Evolutionary conservation across 345 rosid species (phyloP), one percentile per base, ranked within the genome.

Genomic region (Gossypium anomalum): DNA sequence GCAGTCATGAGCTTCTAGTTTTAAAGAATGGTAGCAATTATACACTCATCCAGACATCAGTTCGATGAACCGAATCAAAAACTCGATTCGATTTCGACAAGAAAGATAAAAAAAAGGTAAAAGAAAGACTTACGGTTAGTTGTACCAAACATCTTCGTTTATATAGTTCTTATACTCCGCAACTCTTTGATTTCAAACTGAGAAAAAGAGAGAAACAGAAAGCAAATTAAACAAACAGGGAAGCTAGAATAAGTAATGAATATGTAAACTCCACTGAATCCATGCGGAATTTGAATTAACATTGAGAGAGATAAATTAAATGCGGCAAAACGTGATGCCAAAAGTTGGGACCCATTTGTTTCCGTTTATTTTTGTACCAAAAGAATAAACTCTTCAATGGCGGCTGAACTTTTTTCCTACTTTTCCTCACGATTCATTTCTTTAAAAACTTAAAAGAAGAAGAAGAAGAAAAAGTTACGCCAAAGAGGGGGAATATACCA

Each of bases 61-160:
- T 23, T 58, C 20, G 10, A 43, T 5, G 1, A 34, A 44, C 9
- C 19, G 11, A 72, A 41, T 44, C 10, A 27, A 71, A 57, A 19
- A 56, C 44, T 53, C 22, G 11, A 59, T 59, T 25, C 11, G n/a
- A 47, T 74, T 62, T 64, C 61, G 13, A 27, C 62, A 62, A 73
- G 34, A 69, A 29, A 27, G 11, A 57, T 57, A 57, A 70, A 7
- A 11, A 58, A 3, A 11, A 59, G 27, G 51, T 9, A 61, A 63
- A 43, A 19, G 29, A 45, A 75, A 19, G 55, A 80, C 97, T 85
- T 81, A 90, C 94, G 82, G 58, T 71, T 86, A 15, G 86, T 79
- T 20, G 88, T 77, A 25, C 84, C 89, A 43, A 87, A 90, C 97
- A 92, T 89, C 78, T 66, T 87, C 19, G 53, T 77, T 75, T 29